Base-by-base conservation (phyloP, 305 asterid species). In the Nicotiana rustica region DNA sequence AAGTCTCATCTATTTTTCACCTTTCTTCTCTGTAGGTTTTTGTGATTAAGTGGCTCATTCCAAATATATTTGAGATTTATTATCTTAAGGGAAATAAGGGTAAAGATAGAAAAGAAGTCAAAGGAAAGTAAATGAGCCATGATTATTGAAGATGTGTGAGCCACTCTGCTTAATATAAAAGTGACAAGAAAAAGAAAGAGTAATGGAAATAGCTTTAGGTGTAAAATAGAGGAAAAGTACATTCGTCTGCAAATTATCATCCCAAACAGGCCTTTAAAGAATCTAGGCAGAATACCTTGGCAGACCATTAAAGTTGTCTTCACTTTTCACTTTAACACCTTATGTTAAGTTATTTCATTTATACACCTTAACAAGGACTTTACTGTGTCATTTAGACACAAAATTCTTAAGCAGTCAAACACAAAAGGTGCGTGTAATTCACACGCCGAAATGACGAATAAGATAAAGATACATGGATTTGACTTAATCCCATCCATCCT, bases 211-310 rank as follows among this genome's bases (percentile, higher is more conserved):
- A 8, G 31, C 29, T 29, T 52, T 49, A 13, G 65, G 44, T 15
- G 64, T 52, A 14, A 75, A n/a, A 52, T 75, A 4, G 49, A 17
- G 66, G 80, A 76, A 52, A 75, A 52, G 44, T 21, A 73, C 44
- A 21, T 47, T 47, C 14, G 38, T 8, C 21, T 21, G 15, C 61
- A 21, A 47, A 6, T 21, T 4, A 49, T 73, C 25, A 44, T 44
- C 61, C 61, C 79, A 73, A 73, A 14, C 5, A 6, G 13, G 1
- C 1, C 14, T 66, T 14, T 31, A 13, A 44, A 21, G 59, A 55
- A 14, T 14, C 1, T 17, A 13, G 29, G 29, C 29, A 25, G 29
- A 25, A 25, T 25, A 25, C 1, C 29, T 25, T 25, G 29, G 29
- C 29, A 25, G 29, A 25, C 29, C 29, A 25, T 25, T 25, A 25